Conservation (phyloP, 2,329 filamentous ascomycete species). For the Coniochaeta hoffmannii region DNA sequence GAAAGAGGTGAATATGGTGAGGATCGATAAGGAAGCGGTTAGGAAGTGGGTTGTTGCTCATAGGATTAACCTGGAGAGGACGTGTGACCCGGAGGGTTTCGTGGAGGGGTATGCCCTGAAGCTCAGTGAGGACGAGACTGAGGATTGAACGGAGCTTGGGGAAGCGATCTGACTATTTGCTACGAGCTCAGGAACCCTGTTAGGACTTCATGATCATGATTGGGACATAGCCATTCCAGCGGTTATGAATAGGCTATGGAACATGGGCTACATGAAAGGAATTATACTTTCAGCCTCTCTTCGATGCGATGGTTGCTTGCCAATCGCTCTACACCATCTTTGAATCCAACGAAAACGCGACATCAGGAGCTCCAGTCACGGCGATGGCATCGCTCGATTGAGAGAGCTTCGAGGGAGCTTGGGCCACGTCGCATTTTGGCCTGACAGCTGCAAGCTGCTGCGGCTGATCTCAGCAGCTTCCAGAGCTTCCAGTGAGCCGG, state of each 20-base stretch:
- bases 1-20: slow-evolving; percentile 36
- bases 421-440: neutral
- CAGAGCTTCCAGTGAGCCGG: neutral
- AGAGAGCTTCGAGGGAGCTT: neutral
- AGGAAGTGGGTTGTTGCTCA: slow-evolving; percentile 60
- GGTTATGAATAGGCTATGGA: no score
- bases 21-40: slow-evolving; percentile 48
- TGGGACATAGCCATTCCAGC: neutral
- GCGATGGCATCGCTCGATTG: neutral
- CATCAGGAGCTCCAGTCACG: neutral
- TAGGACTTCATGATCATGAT: no score
- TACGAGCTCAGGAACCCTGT: neutral
- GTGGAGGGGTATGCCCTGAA: slow-evolving; percentile 56
- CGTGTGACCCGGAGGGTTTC: slow-evolving; percentile 71
- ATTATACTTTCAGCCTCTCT: neutral
- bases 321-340: neutral
- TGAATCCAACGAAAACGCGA: neutral
- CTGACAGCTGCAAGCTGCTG: no score
- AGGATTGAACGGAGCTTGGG: neutral
- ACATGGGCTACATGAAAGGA: neutral
- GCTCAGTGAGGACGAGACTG: slow-evolving; percentile 24
- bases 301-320: no score
- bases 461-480: no score
- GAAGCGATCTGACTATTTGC: no score
- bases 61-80: slow-evolving; percentile 53